Evolutionary conservation across 768 basidiomycete species (phyloP), one percentile per base, ranked within the genome.

Genomic region (Hemileccinum impolitum): DNA sequence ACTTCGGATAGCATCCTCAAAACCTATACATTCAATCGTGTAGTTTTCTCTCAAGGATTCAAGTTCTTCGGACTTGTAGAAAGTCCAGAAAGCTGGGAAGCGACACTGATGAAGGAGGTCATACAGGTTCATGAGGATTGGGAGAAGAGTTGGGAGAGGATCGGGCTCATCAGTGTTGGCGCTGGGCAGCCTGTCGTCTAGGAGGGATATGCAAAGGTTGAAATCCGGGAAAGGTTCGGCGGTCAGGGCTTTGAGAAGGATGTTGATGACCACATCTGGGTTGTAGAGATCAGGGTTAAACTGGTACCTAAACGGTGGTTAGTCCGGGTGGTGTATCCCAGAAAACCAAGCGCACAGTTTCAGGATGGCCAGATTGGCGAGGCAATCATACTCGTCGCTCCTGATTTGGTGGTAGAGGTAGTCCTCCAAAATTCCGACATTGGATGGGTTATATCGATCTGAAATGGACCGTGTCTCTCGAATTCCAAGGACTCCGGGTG

Each of bases 381-480:
- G 80, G 59, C 90, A 86, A 69, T 99, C 95, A 59, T 97, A 97
- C 65, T 92, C 88, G 57, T 87, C 85, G 60, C 82, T 87, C 57
- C 87, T 80, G 54, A 93, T 91, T 70, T 99, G 95, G 66, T 91
- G 86, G 68, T 90, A 91, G 51, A 98, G 83, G 72, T 98, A 97
- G 66, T 97, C 95, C 71, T 97, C 95, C 51, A 98, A 84, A 57
- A 94, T 89, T 32, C 82, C 76, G 51, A 95, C 84, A 67, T 98
- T 98, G 45, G 86, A 85, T 37, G 95, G 95, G 72, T 97, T 98
- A 71, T 98, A 98, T 51, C 95, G 87, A 75, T 98, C 95, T 96
- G 50, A 43, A 50, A 25, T 44, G 34, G 46, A 43, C 35, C 10
- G 12, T n/a, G 25, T 54, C 43, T 18, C 15, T 50, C 34, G 26